Conservation (phyloP, 768 basidiomycete species). For the Lactarius trivialis region DNA sequence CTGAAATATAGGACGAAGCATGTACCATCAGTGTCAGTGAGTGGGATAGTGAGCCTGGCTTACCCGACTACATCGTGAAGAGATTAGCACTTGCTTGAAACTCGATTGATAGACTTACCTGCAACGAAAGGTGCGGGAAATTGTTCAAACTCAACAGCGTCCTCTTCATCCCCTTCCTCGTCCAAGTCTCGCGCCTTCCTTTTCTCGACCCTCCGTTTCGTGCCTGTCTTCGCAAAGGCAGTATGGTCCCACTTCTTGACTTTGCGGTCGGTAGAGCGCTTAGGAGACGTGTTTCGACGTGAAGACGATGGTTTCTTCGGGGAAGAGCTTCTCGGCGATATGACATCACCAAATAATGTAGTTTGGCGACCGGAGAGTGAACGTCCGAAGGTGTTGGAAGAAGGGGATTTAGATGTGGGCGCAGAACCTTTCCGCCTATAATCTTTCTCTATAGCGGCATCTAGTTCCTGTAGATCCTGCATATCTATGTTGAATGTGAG, state of each 20-base stretch:
- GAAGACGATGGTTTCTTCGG: constrained; percentile 21
- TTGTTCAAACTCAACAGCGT: constrained; percentile 41
- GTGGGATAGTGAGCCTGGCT: constrained; percentile 1
- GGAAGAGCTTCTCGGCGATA: constrained; percentile 31
- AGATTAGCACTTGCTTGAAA: not conserved
- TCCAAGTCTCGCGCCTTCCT: constrained; percentile 47
- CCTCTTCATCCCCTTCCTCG: constrained; percentile 38
- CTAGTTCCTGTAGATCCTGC: constrained; percentile 45
- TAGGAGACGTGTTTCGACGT: not conserved
- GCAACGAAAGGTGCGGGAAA: constrained; percentile 74
- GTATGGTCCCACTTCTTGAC: constrained; percentile 91
- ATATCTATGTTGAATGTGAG: constrained; percentile 50
- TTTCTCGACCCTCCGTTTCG: constrained; percentile 42
- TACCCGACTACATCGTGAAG: constrained; percentile 14
- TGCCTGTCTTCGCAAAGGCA: constrained; percentile 73
- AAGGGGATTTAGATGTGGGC: constrained; percentile 37
- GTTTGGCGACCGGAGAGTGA: constrained; percentile 46
- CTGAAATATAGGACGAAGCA: not conserved
- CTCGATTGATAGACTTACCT: constrained; percentile 35
- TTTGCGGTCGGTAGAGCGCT: constrained; percentile 48
- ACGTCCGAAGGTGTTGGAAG: constrained; percentile 18
- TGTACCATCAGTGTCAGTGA: not conserved
- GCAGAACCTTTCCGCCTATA: constrained; percentile 34
- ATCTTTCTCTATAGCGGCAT: constrained; percentile 45
- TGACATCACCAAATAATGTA: constrained; percentile 59